phyloP scores from a whole-genome alignment of 164 flowering plant species.

The Umbilicus rupestris region DNA sequence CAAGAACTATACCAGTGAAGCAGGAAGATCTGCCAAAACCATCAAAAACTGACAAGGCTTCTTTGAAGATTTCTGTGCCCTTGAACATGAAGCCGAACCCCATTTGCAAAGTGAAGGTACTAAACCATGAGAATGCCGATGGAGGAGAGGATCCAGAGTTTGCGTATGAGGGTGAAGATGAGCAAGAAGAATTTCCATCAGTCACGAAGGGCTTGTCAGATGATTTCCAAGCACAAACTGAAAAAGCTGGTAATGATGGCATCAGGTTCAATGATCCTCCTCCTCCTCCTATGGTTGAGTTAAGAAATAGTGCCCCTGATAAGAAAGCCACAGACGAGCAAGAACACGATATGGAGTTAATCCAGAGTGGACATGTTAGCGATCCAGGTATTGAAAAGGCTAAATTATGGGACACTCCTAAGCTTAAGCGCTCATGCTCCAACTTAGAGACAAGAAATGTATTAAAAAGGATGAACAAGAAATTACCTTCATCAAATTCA shows the following conservation, averaged over 20 bases:
- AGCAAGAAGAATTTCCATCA: slow-evolving; percentile 44
- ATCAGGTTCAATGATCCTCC: slow-evolving; percentile 10
- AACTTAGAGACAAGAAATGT: slow-evolving; percentile 45
- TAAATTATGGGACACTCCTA: slow-evolving; percentile 53
- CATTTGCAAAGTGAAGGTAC: slow-evolving; percentile 31
- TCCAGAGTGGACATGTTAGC: slow-evolving; percentile 64
- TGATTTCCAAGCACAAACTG: slow-evolving; percentile 36
- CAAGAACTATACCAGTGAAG: slow-evolving; percentile 28
- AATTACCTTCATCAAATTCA: slow-evolving; percentile 37
- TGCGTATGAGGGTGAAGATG: slow-evolving; percentile 84
- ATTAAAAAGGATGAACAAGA: slow-evolving; percentile 24
- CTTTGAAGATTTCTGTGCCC: slow-evolving; percentile 26
- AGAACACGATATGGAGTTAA: slow-evolving; percentile 21
- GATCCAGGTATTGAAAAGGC: slow-evolving; percentile 67
- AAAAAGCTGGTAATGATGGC: slow-evolving; percentile 14
- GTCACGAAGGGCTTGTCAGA: slow-evolving; percentile 50
- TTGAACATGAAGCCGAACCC: slow-evolving; percentile 18
- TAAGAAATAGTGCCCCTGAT: slow-evolving; percentile 13
- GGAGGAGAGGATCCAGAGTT: slow-evolving; percentile 28
- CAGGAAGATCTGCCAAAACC: slow-evolving; percentile 28
- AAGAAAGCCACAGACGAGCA: slow-evolving; percentile 16
- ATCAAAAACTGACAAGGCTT: slow-evolving; percentile 14
- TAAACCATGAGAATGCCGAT: slow-evolving; percentile 29
- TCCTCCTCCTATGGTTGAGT: slow-evolving; percentile 12
- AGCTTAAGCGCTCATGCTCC: slow-evolving; percentile 79